Base-by-base conservation (phyloP, 2,329 filamentous ascomycete species). In the Epichloe gansuensis region DNA sequence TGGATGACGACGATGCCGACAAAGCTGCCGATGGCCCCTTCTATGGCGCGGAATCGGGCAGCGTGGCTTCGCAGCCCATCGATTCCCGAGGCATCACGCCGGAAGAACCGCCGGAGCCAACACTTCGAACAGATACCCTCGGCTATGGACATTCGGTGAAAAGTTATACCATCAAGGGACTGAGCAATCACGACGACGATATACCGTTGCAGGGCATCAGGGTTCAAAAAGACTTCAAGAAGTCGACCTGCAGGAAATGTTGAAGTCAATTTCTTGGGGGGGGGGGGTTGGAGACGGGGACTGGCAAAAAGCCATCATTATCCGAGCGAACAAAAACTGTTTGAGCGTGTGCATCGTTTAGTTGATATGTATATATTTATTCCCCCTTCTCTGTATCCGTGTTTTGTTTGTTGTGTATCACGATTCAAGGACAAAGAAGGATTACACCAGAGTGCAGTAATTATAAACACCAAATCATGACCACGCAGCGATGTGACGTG, bases 181-280 rank as follows among this genome's bases (percentile, higher is more conserved):
- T 63, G 27, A 55, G 8, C n/a, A 44, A 59, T 13, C 63, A 61
- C 50, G 66, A 62, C 1, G 67, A 71, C 25, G 68, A 69, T 21
- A 64, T 71, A 27, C 67, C 68, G 1, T 52, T 71, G 39, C 64
- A 69, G 39, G 63, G 65, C 1, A 72, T 72, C 9, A 55, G 64
- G n/a, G 66, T 71, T 3, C 59, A 69, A 2, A 70, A 47, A 13
- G 65, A 68, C 9, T 66, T 72, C 50, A 59, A 62, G 31, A 65
- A 61, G 23, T 63, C 63, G 9, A 62, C 55, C 2, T 50, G 42
- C 12, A 51, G 41, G 47, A 46, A 48, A 23, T 31, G 15, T 27
- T 43, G 31, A 47, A 47, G 39, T 42, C 41, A 34, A 17, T 31
- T 38, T n/a, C 11, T 34, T n/a, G n/a, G 17, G 21, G 17, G 17